These are phyloP conservation scores for Pseudomonodictys pantanalensis DNA, from an alignment of 495 filamentous ascomycete species.

Conservation along the genomic window DNA sequence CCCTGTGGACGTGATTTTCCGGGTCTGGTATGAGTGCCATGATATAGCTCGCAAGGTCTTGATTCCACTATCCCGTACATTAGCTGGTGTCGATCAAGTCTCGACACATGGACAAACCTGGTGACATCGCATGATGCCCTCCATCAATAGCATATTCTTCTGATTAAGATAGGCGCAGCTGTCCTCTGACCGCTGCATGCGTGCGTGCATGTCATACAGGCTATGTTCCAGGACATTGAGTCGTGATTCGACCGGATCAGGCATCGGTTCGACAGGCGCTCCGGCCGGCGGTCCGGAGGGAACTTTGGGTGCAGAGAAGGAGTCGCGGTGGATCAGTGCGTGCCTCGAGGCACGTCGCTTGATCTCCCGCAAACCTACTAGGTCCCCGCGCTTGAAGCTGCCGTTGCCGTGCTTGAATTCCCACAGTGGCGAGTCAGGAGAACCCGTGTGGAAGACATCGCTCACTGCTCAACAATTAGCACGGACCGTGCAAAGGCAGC, in stretches of 20 bases:
- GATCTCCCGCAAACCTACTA: slow-evolving; percentile 89
- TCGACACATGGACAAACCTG: slow-evolving; percentile 52
- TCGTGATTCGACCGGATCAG: slow-evolving; percentile 71
- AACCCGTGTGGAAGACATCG: slow-evolving; percentile 96
- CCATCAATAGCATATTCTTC: slow-evolving; percentile 77
- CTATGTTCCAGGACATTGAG: slow-evolving; percentile 75
- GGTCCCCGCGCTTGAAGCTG: slow-evolving; percentile 92
- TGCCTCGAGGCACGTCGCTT: slow-evolving; percentile 95
- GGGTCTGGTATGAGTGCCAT: slow-evolving; percentile 66
- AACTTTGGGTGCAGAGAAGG: slow-evolving; percentile 74
- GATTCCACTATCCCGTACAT: slow-evolving; percentile 56
- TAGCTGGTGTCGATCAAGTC: slow-evolving; percentile 8
- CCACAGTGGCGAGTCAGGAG: slow-evolving; percentile 94
- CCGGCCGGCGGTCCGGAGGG: slow-evolving; percentile 63
- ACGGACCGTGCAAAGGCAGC: background rate
- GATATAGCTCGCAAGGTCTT: slow-evolving; percentile 73
- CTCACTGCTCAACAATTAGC: slow-evolving; percentile 61
- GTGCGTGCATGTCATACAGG: slow-evolving; percentile 72
- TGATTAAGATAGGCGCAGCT: slow-evolving; percentile 70
- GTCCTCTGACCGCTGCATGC: slow-evolving; percentile 81
- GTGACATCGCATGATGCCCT: slow-evolving; percentile 73
- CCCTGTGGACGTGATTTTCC: slow-evolving; percentile 56
- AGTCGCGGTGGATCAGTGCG: slow-evolving; percentile 91
- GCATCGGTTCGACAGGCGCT: slow-evolving; percentile 78
- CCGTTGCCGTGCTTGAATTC: slow-evolving; percentile 99